A percentile compares a stretch with the other conserved stretches of the same genome.
Conservation (phyloP, 352 stramenopile genomes). For the Achlya hypogyna region DNA sequence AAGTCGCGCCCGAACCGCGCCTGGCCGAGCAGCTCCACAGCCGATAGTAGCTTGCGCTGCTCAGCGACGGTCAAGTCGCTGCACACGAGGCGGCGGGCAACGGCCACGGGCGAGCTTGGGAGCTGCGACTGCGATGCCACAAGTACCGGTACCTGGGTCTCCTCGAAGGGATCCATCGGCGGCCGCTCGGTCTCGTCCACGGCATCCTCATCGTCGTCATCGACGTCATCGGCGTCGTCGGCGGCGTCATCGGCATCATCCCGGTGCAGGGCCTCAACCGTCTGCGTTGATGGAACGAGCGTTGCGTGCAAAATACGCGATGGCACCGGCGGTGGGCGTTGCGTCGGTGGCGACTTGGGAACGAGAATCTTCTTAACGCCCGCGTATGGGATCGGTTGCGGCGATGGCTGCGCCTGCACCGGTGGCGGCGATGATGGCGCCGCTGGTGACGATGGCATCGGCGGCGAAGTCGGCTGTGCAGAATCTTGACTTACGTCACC, state of each 20-base stretch:
- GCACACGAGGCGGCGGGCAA: not conserved
- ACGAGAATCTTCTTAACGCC: not conserved
- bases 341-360: slow-evolving; percentile 5
- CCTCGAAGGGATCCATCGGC: slow-evolving; percentile 19
- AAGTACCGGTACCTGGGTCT: slow-evolving; percentile 23
- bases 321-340: too few species aligned
- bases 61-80: not conserved
- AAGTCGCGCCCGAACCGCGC: slow-evolving; percentile 69
- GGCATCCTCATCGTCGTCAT: slow-evolving; percentile 12
- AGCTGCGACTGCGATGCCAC: not conserved
- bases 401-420: slow-evolving; percentile 4
- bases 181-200: slow-evolving; percentile 10
- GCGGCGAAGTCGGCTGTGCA: too few species aligned
- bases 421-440: slow-evolving; percentile 14
- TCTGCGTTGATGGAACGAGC: slow-evolving; percentile 9
- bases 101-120: not conserved
- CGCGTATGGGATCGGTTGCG: not conserved
- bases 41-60: not conserved
- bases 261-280: not conserved
- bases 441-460: not conserved
- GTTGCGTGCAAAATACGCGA: not conserved
- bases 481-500: too few species aligned
- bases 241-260: slow-evolving; percentile 20
- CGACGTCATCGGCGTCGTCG: slow-evolving; percentile 18
- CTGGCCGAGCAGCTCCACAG: slow-evolving; percentile 49